Evolutionary conservation across 306 rosid genomes (phyloP).

Genomic region (Trifolium subterraneum): DNA sequence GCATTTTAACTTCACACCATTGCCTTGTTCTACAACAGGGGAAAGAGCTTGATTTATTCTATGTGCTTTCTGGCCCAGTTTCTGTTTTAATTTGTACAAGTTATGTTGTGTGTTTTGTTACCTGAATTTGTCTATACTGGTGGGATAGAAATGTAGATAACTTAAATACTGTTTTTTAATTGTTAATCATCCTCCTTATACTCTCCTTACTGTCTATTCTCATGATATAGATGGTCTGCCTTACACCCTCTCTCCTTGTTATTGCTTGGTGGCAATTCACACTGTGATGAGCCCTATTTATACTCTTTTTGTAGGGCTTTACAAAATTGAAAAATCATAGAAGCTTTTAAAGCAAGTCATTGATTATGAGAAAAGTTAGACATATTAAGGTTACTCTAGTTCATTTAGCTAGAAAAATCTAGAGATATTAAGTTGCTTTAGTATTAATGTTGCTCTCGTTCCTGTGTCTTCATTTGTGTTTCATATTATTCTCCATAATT

Average conservation of each 20-base stretch:
- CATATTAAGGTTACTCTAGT: neutral
- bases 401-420: neutral
- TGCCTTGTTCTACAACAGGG: slow-evolving; percentile 34
- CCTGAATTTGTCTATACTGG: slow-evolving; percentile 20
- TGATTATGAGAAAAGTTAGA: neutral
- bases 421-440: neutral
- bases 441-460: neutral
- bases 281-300: neutral
- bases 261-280: neutral
- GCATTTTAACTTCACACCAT: slow-evolving; percentile 12
- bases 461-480: neutral
- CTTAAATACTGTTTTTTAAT: neutral
- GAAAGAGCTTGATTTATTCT: slow-evolving; percentile 21
- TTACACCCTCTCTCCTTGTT: slow-evolving; percentile 20
- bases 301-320: neutral
- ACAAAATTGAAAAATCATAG: neutral
- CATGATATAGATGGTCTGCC: slow-evolving; percentile 22
- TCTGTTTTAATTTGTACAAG: neutral
- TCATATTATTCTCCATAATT: neutral
- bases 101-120: slow-evolving; percentile 13
- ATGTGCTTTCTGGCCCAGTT: slow-evolving; percentile 12
- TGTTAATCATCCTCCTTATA: slow-evolving; percentile 7
- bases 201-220: slow-evolving; percentile 1
- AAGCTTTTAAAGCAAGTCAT: neutral
- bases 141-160: slow-evolving; percentile 18